Evolutionary conservation across 106 monocot species (phyloP), one percentile per base, ranked within the genome.

Genomic region (Acorus calamus): DNA sequence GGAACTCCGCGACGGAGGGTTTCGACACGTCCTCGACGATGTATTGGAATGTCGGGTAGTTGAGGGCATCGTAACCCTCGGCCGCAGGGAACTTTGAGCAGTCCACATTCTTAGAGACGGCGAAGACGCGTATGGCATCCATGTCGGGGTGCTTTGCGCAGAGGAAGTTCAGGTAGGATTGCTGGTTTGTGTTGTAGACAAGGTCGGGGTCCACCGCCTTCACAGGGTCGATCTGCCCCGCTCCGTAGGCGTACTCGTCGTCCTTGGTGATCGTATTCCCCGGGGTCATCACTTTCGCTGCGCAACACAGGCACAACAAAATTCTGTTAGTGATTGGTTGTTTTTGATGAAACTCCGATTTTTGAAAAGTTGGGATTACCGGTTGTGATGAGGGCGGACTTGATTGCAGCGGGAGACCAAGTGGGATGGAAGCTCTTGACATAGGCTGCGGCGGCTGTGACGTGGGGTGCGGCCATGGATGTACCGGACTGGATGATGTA

Each of bases 41-140:
- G 52, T 14, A 44, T 3, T 71, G 62, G 54, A 71, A 54, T 55
- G 62, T 46, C 12, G 71, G 71, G 52, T 63, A 71, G 46, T 71
- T 71, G 10, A 71, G 62, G 44, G 8, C 52, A 52, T 71, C 71
- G 44, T 11, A 42, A 2, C 66, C 54, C 42, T 7, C 6, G 10
- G 53, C 4, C 11, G 4, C 6, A 13, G 51, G 42, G 3, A 45
- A n/a, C 46, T 53, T 14, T 42, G 56, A 12, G 53, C 56, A 56
- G 9, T 10, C 11, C 13, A 3, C 4, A 14, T 6, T 53, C 7
- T 46, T 10, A 54, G 13, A 44, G 44, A 52, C 71, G 4, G 7
- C 50, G 8, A 71, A 6, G 54, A 63, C 7, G 11, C 47, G 3
- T 42, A 62, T 45, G 13, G 42, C 61, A 5, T 8, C 47, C 8